These are phyloP conservation scores for Drosera spatulata DNA, from an alignment of 179 eudicot species.

Conservation along the genomic window DNA sequence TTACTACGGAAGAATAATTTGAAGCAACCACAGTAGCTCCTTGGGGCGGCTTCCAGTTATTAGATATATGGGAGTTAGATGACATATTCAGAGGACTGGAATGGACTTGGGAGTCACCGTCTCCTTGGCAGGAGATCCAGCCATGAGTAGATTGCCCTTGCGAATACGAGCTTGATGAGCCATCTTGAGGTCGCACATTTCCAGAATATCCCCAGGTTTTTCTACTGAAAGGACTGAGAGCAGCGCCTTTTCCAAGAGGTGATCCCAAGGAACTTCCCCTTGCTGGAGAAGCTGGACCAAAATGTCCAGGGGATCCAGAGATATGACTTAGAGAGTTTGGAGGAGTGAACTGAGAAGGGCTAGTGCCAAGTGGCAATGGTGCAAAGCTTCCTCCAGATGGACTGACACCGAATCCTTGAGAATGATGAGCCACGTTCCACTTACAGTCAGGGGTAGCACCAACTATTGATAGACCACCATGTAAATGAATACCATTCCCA, in stretches of 20 bases:
- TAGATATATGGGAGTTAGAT: constrained; percentile 29
- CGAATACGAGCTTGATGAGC: constrained; percentile 41
- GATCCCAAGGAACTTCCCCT: constrained; percentile 81
- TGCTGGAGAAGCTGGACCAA: constrained; percentile 75
- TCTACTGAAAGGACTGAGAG: constrained; percentile 54
- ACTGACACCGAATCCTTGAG: constrained; percentile 78
- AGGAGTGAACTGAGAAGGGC: constrained; percentile 99
- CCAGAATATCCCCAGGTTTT: constrained; percentile 57
- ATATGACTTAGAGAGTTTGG: constrained; percentile 50
- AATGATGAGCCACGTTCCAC: constrained; percentile 43
- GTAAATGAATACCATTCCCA: constrained; percentile 56
- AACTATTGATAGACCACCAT: constrained; percentile 48
- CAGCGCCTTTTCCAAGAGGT: constrained; percentile 72
- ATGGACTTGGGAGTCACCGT: constrained; percentile 35
- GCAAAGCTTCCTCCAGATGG: constrained; percentile 72
- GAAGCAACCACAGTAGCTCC: constrained; percentile 27
- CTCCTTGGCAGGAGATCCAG: constrained; percentile 33
- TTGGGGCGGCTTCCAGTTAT: constrained; percentile 45
- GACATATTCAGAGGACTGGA: constrained; percentile 46
- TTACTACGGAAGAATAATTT: constrained; percentile 31
- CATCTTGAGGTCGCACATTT: constrained; percentile 46
- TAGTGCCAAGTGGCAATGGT: constrained; percentile 86
- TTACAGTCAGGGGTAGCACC: constrained; percentile 90
- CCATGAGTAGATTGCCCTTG: constrained; percentile 45
- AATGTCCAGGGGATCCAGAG: constrained; percentile 78